phyloP scores from a whole-genome alignment of 768 basidiomycete species.

The Termitomyces sp. region DNA sequence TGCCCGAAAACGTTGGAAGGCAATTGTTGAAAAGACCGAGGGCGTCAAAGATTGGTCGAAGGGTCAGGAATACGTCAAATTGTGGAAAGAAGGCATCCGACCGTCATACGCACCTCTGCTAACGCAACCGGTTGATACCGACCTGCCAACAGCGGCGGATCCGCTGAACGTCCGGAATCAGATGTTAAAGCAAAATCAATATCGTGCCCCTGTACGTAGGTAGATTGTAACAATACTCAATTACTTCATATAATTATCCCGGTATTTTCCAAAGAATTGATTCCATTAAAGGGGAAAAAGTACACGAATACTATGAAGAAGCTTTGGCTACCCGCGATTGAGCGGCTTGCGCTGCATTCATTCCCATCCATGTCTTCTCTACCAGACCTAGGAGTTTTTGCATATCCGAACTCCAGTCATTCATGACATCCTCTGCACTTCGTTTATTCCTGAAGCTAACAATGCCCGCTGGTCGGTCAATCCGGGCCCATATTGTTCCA shows the following conservation, averaged over 20 bases:
- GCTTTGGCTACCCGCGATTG: constrained; percentile 53
- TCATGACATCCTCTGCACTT: constrained; percentile 90
- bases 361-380: constrained; percentile 99
- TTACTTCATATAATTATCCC: not conserved
- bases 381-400: constrained; percentile 85
- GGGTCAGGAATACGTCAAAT: constrained; percentile 64
- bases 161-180: not conserved
- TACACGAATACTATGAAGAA: constrained; percentile 15
- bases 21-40: constrained; percentile 44
- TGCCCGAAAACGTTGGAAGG: constrained; percentile 76
- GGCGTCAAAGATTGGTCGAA: constrained; percentile 59
- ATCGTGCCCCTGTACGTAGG: not conserved
- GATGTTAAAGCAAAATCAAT: not conserved
- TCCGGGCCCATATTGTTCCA: constrained; percentile 89
- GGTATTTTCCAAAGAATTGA: not conserved
- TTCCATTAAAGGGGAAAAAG: constrained; percentile 16
- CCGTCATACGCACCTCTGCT: constrained; percentile 60
- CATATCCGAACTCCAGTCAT: constrained; percentile 98
- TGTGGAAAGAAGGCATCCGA: constrained; percentile 67
- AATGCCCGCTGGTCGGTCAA: constrained; percentile 88
- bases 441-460: constrained; percentile 83
- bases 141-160: constrained; percentile 5
- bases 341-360: constrained; percentile 86
- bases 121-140: constrained; percentile 30
- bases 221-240: not conserved